phyloP scores from a whole-genome alignment of 2,329 filamentous ascomycete genomes.

The Sporothrix variecibatus region DNA sequence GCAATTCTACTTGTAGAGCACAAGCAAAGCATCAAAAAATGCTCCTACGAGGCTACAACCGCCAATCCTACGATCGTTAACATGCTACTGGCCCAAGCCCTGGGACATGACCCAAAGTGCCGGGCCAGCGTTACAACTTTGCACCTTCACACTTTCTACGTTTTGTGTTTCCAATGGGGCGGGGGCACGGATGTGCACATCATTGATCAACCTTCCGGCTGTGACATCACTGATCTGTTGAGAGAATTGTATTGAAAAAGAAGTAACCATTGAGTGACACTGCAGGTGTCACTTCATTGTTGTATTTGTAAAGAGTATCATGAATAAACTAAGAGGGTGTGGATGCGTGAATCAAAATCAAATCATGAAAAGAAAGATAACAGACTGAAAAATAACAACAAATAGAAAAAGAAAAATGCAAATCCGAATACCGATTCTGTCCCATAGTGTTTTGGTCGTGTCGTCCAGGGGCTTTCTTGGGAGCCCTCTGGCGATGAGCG shows the following conservation, averaged over 20 bases:
- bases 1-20: not conserved
- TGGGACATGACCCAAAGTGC: too few relatives aligned
- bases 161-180: not conserved
- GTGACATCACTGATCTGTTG: not conserved
- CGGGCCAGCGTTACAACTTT: not conserved
- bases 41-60: too few relatives aligned
- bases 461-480: not conserved
- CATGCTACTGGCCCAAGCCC: too few relatives aligned
- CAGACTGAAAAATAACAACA: not conserved
- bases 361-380: not conserved
- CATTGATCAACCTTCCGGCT: not conserved
- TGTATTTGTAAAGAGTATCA: not conserved
- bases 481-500: not conserved
- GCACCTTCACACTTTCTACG: too few relatives aligned
- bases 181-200: not conserved
- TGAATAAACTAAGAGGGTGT: too few relatives aligned
- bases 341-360: not conserved
- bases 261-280: not conserved
- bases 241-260: not conserved
- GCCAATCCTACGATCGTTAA: too few relatives aligned
- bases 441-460: not conserved
- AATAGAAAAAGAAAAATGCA: not conserved
- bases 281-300: not conserved
- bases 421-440: not conserved
- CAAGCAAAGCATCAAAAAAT: not conserved